Evolutionary conservation across 495 filamentous ascomycete genomes (phyloP).

Genomic region (Tuber melanosporum): DNA sequence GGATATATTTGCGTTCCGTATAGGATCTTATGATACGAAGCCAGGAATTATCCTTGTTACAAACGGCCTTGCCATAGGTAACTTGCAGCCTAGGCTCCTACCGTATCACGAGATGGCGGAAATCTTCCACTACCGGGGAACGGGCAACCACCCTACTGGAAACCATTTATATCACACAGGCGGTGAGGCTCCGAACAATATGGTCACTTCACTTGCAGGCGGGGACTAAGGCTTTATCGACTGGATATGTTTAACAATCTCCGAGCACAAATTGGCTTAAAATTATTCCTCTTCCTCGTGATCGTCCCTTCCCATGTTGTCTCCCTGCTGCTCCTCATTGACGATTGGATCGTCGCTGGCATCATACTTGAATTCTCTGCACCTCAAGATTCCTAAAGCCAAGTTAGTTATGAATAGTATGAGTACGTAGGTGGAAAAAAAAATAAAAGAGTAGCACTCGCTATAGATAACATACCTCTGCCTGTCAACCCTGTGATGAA

Average conservation of each 20-base stretch:
- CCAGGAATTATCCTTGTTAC: background rate
- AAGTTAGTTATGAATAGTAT: slow-evolving; percentile 5
- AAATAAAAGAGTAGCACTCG: background rate
- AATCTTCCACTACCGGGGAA: background rate
- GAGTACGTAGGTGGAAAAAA: too few species aligned
- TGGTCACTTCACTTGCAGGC: background rate
- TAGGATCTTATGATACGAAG: background rate
- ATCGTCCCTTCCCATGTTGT: background rate
- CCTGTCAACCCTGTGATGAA: slow-evolving; percentile 19
- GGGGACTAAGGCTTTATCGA: background rate
- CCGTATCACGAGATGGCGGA: background rate
- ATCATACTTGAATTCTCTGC: slow-evolving; percentile 19
- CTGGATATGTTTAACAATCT: background rate
- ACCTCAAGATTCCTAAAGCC: slow-evolving; percentile 17
- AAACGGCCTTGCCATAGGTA: background rate
- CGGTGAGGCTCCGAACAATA: background rate
- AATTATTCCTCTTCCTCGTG: background rate
- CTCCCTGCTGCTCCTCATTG: background rate
- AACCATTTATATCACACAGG: background rate
- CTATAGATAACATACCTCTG: slow-evolving; percentile 13
- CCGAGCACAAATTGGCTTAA: background rate
- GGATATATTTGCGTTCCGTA: background rate
- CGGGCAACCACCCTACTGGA: background rate
- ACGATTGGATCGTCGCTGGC: slow-evolving; percentile 1
- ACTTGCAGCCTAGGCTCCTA: background rate